A percentile compares a stretch with the other conserved stretches of the same genome.
phyloP scores from a whole-genome alignment of 805 yeast genomes.

The Metschnikowia continentalis region DNA sequence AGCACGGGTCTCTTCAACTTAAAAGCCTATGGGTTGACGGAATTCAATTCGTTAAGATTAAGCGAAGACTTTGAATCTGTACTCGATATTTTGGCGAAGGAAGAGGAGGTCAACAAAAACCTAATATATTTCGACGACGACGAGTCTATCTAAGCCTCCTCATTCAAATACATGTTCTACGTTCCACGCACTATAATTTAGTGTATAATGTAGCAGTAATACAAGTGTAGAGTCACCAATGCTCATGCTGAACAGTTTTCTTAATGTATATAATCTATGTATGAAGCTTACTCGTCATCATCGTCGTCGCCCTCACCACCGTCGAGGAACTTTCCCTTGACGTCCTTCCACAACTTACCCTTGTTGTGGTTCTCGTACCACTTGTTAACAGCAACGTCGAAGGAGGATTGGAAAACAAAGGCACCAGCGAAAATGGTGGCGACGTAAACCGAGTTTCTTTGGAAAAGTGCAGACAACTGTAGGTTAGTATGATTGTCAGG shows the following conservation, averaged over 20 bases:
- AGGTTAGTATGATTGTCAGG: slow-evolving; percentile 18
- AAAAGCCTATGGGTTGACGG: slow-evolving; percentile 15
- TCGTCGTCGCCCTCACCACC: slow-evolving; percentile 49
- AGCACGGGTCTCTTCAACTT: slow-evolving; percentile 14
- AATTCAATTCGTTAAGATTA: slow-evolving; percentile 7
- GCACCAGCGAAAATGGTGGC: slow-evolving; percentile 80
- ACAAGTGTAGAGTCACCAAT: not conserved
- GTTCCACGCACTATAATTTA: not conserved
- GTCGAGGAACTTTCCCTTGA: slow-evolving; percentile 53
- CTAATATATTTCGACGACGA: not conserved
- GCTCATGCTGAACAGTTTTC: not conserved
- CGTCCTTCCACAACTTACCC: slow-evolving; percentile 84
- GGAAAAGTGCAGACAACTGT: slow-evolving; percentile 34
- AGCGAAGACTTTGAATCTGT: slow-evolving; percentile 13
- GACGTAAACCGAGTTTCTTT: slow-evolving; percentile 88
- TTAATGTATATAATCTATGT: slow-evolving; percentile 1
- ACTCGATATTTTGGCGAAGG: slow-evolving; percentile 8
- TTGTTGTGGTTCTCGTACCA: slow-evolving; percentile 78
- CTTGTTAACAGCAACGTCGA: slow-evolving; percentile 60
- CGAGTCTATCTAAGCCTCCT: not conserved
- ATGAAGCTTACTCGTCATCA: slow-evolving; percentile 44
- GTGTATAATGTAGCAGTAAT: not conserved
- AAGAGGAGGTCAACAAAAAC: not conserved
- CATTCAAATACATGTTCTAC: too few species aligned
- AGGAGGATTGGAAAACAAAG: slow-evolving; percentile 76